Evolutionary conservation across 31 red algal species (phyloP).

Genomic region (Odonthalia washingtoniensis): DNA sequence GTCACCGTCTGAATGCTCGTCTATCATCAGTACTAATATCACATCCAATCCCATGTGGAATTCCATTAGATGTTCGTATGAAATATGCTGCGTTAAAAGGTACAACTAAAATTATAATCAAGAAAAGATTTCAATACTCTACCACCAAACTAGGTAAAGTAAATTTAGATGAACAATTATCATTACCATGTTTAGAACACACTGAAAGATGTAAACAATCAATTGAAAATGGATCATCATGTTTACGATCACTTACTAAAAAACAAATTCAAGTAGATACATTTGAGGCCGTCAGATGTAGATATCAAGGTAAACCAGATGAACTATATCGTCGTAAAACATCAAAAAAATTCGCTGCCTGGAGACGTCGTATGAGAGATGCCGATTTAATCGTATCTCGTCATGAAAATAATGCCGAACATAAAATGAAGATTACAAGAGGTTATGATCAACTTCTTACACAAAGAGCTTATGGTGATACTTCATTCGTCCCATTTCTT

Average conservation of each 20-base stretch:
- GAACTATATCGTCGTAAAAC: slow-evolving; percentile 67
- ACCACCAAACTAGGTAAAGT: background rate
- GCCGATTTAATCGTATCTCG: background rate
- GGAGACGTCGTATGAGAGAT: slow-evolving; percentile 38
- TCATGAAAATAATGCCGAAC: slow-evolving; percentile 31
- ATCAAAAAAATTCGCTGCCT: slow-evolving; percentile 45
- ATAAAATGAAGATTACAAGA: slow-evolving; percentile 61
- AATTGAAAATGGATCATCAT: background rate
- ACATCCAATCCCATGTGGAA: background rate
- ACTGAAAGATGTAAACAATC: background rate
- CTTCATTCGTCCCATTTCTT: slow-evolving; percentile 58
- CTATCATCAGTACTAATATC: background rate
- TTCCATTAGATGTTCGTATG: slow-evolving; percentile 29
- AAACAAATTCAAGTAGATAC: slow-evolving; percentile 8
- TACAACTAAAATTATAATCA: background rate
- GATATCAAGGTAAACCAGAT: slow-evolving; percentile 66
- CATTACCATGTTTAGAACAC: slow-evolving; percentile 4
- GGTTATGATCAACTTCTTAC: slow-evolving; percentile 58
- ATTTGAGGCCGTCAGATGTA: slow-evolving; percentile 44
- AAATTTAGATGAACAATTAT: background rate
- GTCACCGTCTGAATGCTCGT: background rate
- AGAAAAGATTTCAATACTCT: background rate
- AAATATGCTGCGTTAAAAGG: background rate
- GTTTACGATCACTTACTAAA: background rate
- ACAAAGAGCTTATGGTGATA: slow-evolving; percentile 25